Evolutionary conservation across 2,329 filamentous ascomycete species (phyloP), one percentile per base, ranked within the genome.

Genomic region (Xylaria sp.): DNA sequence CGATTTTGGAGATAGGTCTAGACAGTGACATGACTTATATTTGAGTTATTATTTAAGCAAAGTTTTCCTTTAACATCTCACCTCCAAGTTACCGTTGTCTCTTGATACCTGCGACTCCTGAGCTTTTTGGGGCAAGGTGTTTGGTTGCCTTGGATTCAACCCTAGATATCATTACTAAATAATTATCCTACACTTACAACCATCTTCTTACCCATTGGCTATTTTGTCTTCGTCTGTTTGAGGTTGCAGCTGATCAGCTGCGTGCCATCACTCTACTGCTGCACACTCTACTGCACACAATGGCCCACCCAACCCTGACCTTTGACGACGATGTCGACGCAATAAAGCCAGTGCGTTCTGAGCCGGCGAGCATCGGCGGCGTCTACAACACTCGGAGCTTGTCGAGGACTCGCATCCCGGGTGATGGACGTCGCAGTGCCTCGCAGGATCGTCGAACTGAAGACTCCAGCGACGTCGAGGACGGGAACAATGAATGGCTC

Each of bases 331-430:
- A 77, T 61, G 56, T 69, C n/a, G 50, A 71, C 56, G 67, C 72
- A 36, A 67, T 71, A 27, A 78, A 77, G 65, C 72, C 68, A 19
- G 69, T 69, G 32, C 55, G 32, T 7, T 61, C 71, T 48, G 65
- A 66, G 39, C 57, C 65, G n/a, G 58, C 60, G 14, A 64, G 75
- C 45, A 61, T 76, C 39, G 78, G 77, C 8, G 79, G 79, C 24
- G 74, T 80, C 14, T 80, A 78, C 72, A 74, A 78, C 67, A 75
- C 78, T 9, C 76, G 78, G 27, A 77, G 74, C 64, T 62, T 77
- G 51, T 74, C 78, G 30, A 71, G 75, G 48, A 42, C 70, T 9
- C 74, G 74, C 32, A 69, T 67, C 12, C 61, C 68, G 12, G 64
- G 71, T 34, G 69, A 70, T 27, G 70, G 39, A 21, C 64, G 70